Conservation (phyloP, 1,139 yeast genomes). For the Candida frijolesensis region DNA sequence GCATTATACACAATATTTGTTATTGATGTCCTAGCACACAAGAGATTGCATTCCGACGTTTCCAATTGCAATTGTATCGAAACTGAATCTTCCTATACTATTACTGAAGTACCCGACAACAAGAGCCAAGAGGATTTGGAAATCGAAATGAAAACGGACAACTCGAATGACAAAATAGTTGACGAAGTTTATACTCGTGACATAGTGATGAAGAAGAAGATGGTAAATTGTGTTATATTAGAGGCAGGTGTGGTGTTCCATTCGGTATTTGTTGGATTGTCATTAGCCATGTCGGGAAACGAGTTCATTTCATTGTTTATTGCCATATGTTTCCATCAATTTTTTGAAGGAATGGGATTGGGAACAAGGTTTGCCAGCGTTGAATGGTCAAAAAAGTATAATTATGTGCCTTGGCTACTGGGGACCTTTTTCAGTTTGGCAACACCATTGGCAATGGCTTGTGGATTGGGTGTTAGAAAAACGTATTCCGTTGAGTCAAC, state of each 20-base stretch:
- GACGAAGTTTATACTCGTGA: constrained; percentile 3
- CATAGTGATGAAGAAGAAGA: constrained; percentile 16
- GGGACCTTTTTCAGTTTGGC: constrained; percentile 33
- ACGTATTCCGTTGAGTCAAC: constrained; percentile 37
- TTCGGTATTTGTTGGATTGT: constrained; percentile 42
- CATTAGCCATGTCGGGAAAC: constrained; percentile 40
- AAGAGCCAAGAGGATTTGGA: background rate
- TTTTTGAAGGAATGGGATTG: constrained; percentile 45
- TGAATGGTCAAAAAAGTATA: constrained; percentile 34
- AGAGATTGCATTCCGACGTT: constrained; percentile 18
- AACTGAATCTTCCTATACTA: background rate
- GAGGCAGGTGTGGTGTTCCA: constrained; percentile 46
- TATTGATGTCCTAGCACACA: constrained; percentile 31
- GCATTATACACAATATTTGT: constrained; percentile 34
- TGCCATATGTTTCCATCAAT: constrained; percentile 43
- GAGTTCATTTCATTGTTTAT: constrained; percentile 38
- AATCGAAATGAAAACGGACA: background rate
- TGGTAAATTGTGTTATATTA: constrained; percentile 30
- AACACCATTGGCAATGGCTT: constrained; percentile 40
- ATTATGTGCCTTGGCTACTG: constrained; percentile 37
- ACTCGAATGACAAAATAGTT: background rate
- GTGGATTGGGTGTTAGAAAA: constrained; percentile 38
- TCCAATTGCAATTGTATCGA: background rate
- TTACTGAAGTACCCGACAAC: background rate
- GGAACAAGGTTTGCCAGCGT: constrained; percentile 42